phyloP scores from a whole-genome alignment of 495 filamentous ascomycete genomes.

The Talaromyces adpressus region DNA sequence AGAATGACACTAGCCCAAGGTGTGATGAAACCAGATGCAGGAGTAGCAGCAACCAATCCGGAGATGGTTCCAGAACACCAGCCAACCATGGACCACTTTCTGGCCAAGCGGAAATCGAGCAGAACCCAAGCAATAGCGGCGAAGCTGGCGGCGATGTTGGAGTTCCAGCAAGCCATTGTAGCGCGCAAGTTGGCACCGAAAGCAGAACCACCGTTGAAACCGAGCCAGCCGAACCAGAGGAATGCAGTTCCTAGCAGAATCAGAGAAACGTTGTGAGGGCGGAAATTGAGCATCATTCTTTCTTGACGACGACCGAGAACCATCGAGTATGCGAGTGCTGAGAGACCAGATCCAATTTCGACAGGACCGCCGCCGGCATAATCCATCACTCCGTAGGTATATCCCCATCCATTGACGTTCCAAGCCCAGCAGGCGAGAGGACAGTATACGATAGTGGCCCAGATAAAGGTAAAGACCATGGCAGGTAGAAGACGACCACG shows the following conservation, averaged over 20 bases:
- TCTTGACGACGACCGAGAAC: conserved; percentile 94
- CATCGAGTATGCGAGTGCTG: conserved; percentile 90
- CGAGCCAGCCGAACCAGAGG: conserved; percentile 98
- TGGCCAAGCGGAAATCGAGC: conserved; percentile 88
- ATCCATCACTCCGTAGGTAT: conserved; percentile 86
- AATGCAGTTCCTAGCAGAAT: conserved; percentile 93
- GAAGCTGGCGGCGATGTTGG: conserved; percentile 85
- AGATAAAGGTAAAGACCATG: conserved; percentile 92
- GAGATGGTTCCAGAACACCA: conserved; percentile 96
- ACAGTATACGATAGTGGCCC: conserved; percentile 97
- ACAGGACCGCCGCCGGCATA: conserved; percentile 97
- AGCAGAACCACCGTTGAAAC: conserved; percentile 96
- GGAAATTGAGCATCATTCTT: conserved; percentile 96
- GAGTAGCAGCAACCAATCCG: conserved; percentile 85
- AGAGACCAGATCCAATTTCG: conserved; percentile 92
- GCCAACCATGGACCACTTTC: conserved; percentile 98
- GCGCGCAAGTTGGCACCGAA: conserved; percentile 95
- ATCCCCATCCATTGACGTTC: conserved; percentile 91
- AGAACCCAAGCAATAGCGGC: conserved; percentile 83
- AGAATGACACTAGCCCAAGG: conserved; percentile 86
- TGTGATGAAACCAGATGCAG: conserved; percentile 77
- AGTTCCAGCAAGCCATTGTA: conserved; percentile 96
- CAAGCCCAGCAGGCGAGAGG: conserved; percentile 93
- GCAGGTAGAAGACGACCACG: conserved; percentile 90
- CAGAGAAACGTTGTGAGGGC: conserved; percentile 95